Evolutionary conservation across 768 basidiomycete genomes (phyloP).

Genomic region (Gloeophyllum trabeum): DNA sequence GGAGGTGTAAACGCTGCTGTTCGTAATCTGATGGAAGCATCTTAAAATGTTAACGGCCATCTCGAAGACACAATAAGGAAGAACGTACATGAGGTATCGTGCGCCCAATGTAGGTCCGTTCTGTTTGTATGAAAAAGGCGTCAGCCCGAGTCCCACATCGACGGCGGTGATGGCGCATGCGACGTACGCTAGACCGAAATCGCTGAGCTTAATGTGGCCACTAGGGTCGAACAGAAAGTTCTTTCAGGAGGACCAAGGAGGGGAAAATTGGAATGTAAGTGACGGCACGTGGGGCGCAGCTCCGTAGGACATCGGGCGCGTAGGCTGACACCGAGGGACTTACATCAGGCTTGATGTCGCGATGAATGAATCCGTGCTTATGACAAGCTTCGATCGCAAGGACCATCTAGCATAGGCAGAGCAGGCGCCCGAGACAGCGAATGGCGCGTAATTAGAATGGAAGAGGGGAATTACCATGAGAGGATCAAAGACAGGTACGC

Average conservation of each 20-base stretch:
- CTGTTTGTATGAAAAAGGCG: conserved; percentile 29
- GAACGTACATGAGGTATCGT: conserved; percentile 76
- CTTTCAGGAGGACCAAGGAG: conserved; percentile 24
- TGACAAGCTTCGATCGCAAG: conserved; percentile 90
- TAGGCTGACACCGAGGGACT: conserved; percentile 13
- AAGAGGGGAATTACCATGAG: conserved; percentile 1
- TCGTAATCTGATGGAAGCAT: conserved; percentile 62
- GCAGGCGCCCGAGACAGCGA: conserved; percentile 3
- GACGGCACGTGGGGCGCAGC: neutral
- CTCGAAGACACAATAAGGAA: conserved; percentile 6
- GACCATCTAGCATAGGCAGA: conserved; percentile 69
- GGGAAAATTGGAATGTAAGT: neutral
- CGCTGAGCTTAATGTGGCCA: conserved; percentile 90
- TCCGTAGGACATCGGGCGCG: neutral
- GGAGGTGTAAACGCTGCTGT: conserved; percentile 77
- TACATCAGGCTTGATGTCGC: conserved; percentile 95
- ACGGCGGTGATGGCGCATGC: conserved; percentile 9
- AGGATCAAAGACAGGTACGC: conserved; percentile 10
- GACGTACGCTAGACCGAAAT: conserved; percentile 91
- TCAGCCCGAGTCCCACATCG: conserved; percentile 4
- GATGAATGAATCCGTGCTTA: conserved; percentile 92
- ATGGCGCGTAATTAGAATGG: neutral
- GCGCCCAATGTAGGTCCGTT: conserved; percentile 92
- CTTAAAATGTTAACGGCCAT: conserved; percentile 3
- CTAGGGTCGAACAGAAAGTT: conserved; percentile 93